Conservation (phyloP, 805 yeast species). For the Geotrichum ghanense region DNA sequence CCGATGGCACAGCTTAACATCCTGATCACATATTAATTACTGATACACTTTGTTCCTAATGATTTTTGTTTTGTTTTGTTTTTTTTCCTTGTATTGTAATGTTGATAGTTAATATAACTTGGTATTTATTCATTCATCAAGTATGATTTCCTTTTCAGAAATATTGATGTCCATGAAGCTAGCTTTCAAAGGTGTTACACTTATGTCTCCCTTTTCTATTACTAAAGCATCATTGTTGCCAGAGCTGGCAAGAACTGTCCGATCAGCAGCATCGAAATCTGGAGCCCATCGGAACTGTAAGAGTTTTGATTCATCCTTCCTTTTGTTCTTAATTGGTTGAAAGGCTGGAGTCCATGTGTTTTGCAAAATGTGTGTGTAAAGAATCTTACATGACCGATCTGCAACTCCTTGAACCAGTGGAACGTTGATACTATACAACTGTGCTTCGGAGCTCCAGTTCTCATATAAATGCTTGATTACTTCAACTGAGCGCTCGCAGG, state of each 20-base stretch:
- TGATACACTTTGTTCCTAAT: too few species aligned
- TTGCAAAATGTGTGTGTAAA: slow-evolving; percentile 64
- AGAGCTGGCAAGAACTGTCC: slow-evolving; percentile 33
- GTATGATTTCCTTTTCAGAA: background rate
- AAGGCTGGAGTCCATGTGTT: slow-evolving; percentile 72
- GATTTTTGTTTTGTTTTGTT: too few species aligned
- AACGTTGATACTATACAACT: slow-evolving; percentile 72
- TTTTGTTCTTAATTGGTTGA: slow-evolving; percentile 18
- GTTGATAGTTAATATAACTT: background rate
- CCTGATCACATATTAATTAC: too few species aligned
- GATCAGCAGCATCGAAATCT: slow-evolving; percentile 56
- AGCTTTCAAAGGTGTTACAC: slow-evolving; percentile 15
- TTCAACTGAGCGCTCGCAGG: slow-evolving; percentile 55
- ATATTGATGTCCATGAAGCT: background rate
- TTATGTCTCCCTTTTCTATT: slow-evolving; percentile 49
- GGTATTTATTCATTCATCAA: background rate
- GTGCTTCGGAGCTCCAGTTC: slow-evolving; percentile 48
- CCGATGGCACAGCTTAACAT: background rate
- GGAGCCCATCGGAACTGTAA: slow-evolving; percentile 73
- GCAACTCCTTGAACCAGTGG: slow-evolving; percentile 53
- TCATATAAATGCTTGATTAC: slow-evolving; percentile 47
- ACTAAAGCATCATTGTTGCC: slow-evolving; percentile 60
- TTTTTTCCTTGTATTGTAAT: too few species aligned
- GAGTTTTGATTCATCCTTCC: slow-evolving; percentile 13
- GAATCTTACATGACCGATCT: slow-evolving; percentile 43